A percentile compares a stretch with the other conserved stretches of the same genome.
Conservation (phyloP, 2,329 filamentous ascomycete species). For the Trichoderma asperellum region DNA sequence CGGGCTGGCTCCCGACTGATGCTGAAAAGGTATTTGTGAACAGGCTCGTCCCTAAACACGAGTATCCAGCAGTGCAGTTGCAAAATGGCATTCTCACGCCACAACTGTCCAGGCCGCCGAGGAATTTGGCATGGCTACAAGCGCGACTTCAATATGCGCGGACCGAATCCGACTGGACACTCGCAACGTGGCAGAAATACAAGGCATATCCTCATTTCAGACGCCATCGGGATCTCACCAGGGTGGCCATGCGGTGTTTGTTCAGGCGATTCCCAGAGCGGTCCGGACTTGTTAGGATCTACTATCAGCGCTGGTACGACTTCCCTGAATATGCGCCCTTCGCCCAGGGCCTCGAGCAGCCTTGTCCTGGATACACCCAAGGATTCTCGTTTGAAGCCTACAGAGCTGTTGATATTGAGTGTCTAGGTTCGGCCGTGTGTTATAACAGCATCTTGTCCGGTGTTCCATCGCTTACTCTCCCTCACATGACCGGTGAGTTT, state of each 20-base stretch:
- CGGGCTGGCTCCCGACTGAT: background rate
- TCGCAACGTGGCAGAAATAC: background rate
- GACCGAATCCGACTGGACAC: background rate
- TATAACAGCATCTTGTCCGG: background rate
- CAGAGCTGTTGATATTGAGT: background rate
- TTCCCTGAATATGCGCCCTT: conserved; percentile 16
- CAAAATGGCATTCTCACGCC: conserved; percentile 8
- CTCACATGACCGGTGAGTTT: conserved; percentile 38
- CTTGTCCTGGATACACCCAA: conserved; percentile 10
- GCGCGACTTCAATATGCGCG: background rate
- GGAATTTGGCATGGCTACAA: conserved; percentile 2
- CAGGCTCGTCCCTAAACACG: background rate
- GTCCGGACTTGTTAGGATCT: background rate
- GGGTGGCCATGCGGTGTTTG: background rate
- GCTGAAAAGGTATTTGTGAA: background rate
- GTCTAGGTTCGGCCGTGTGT: background rate
- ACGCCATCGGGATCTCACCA: background rate
- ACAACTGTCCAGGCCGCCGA: background rate
- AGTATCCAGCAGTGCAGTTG: conserved; percentile 18
- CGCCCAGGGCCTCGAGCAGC: conserved; percentile 6
- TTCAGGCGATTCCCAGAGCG: background rate
- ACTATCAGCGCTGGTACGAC: conserved; percentile 3
- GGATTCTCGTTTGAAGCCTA: background rate
- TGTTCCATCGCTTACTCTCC: conserved; percentile 33
- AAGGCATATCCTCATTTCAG: background rate